Percentiles rank a stretch among this genome's conserved stretches.
These are phyloP conservation scores for Nepenthes gracilis DNA, from an alignment of 148 eudicot species.

Conservation along the genomic window DNA sequence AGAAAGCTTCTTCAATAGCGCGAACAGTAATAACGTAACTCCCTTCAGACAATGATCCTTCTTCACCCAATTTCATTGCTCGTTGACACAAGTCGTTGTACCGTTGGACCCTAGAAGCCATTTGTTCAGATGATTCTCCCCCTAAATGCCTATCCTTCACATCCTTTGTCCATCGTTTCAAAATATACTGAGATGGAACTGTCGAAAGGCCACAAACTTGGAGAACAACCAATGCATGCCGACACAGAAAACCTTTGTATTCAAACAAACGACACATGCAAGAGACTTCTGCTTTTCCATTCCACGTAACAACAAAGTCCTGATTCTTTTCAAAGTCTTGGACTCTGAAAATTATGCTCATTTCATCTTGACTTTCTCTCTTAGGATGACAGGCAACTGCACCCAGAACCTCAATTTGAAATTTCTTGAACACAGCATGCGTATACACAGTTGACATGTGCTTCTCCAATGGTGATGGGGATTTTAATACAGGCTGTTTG, in stretches of 20 bases:
- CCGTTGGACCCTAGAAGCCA: conserved; percentile 65
- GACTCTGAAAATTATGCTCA: conserved; percentile 46
- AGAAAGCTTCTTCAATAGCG: conserved; percentile 70
- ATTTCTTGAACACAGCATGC: conserved; percentile 71
- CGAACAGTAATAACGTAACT: conserved; percentile 57
- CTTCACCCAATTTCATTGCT: conserved; percentile 83
- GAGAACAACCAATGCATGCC: conserved; percentile 93
- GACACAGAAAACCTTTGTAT: conserved; percentile 80
- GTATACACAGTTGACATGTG: conserved; percentile 64
- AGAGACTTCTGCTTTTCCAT: conserved; percentile 60
- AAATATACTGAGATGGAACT: conserved; percentile 70
- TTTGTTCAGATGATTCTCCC: conserved; percentile 47
- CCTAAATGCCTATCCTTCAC: conserved; percentile 45
- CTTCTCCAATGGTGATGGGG: conserved; percentile 98
- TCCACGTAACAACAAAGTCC: conserved; percentile 66
- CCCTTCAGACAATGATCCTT: conserved; percentile 84
- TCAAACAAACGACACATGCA: conserved; percentile 85
- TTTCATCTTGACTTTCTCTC: conserved; percentile 52
- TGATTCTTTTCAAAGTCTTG: conserved; percentile 60
- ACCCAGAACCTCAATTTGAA: conserved; percentile 86
- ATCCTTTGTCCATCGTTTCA: conserved; percentile 92
- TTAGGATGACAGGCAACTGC: conserved; percentile 83
- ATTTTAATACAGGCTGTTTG: conserved; percentile 62
- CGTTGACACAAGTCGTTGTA: conserved; percentile 70
- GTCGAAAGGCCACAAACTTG: conserved; percentile 75